Conservation (phyloP, 1,284 basidiomycete species). For the Trametes polyzona region DNA sequence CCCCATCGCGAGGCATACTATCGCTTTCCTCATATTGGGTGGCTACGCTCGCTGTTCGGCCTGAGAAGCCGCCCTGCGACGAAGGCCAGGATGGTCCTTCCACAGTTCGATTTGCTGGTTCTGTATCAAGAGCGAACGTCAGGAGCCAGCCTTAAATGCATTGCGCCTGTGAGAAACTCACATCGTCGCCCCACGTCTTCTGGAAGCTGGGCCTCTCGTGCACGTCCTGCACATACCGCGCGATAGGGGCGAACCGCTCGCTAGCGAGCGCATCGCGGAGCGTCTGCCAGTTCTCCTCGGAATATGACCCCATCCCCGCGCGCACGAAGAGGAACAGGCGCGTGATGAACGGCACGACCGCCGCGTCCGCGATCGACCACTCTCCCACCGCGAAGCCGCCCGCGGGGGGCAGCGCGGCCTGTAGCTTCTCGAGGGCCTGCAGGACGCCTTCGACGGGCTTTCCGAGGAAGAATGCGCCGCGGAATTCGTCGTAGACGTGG, state of each 20-base stretch:
- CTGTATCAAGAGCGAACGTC: background rate
- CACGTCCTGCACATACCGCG: slow-evolving; percentile 33
- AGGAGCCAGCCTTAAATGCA: too few species aligned
- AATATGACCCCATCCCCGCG: slow-evolving; percentile 37
- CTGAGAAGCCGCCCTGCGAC: background rate
- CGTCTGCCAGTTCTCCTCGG: slow-evolving; percentile 31
- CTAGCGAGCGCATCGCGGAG: slow-evolving; percentile 31
- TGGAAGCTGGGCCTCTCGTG: slow-evolving; percentile 35
- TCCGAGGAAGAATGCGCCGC: slow-evolving; percentile 40
- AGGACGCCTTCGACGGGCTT: slow-evolving; percentile 48
- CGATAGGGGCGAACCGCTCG: slow-evolving; percentile 34
- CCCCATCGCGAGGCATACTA: too few species aligned
- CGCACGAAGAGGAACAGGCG: slow-evolving; percentile 31
- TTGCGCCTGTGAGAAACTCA: slow-evolving; percentile 20
- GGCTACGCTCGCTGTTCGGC: background rate
- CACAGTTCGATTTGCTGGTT: background rate
- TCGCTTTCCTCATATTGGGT: too few species aligned
- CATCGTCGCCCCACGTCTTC: slow-evolving; percentile 36
- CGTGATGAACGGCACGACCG: slow-evolving; percentile 44
- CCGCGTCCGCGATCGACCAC: slow-evolving; percentile 57
- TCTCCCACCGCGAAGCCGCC: slow-evolving; percentile 38
- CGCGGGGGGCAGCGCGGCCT: slow-evolving; percentile 34
- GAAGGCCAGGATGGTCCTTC: slow-evolving; percentile 3
- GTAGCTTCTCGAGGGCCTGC: slow-evolving; percentile 35
- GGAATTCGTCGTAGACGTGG: slow-evolving; percentile 46